These are phyloP conservation scores for Aspergillus asperescens DNA, from an alignment of 495 filamentous ascomycete species.

Conservation along the genomic window DNA sequence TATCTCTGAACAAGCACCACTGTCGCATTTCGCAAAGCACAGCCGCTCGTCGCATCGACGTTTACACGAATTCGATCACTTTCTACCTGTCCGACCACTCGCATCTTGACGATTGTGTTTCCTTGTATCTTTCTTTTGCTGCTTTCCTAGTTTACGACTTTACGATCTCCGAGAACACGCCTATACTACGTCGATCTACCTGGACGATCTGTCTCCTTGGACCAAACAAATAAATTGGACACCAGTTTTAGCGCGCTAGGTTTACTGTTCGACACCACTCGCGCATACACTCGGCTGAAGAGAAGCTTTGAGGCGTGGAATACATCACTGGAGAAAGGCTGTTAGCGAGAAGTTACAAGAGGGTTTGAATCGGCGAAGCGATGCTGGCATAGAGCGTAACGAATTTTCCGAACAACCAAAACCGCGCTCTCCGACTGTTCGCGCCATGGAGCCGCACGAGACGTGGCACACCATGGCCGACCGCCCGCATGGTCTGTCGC, in stretches of 20 bases:
- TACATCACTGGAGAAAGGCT: constrained; percentile 5
- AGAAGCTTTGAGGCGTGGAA: constrained; percentile 1
- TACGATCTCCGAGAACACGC: constrained; percentile 29
- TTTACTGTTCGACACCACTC: not conserved
- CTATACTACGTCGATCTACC: constrained; percentile 15
- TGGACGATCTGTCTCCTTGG: constrained; percentile 11
- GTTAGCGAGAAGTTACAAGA: constrained; percentile 1
- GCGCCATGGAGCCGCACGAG: constrained; percentile 6
- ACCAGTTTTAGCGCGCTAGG: constrained; percentile 1
- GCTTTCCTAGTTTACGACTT: constrained; percentile 31
- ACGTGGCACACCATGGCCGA: constrained; percentile 38
- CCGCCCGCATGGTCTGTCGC: constrained; percentile 51
- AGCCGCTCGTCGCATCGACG: constrained; percentile 18
- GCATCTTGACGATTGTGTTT: constrained; percentile 25
- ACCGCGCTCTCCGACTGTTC: not conserved
- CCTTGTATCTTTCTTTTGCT: constrained; percentile 29
- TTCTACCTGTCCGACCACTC: constrained; percentile 25
- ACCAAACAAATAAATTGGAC: constrained; percentile 16
- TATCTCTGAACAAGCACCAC: not conserved
- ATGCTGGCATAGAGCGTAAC: constrained; percentile 24
- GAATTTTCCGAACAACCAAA: constrained; percentile 7
- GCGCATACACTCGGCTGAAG: constrained; percentile 8
- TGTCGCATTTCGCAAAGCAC: constrained; percentile 13
- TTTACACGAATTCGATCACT: constrained; percentile 23
- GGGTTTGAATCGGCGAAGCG: constrained; percentile 20